Base-by-base conservation (phyloP, 2,329 filamentous ascomycete species). In the Stylonectria norvegica region DNA sequence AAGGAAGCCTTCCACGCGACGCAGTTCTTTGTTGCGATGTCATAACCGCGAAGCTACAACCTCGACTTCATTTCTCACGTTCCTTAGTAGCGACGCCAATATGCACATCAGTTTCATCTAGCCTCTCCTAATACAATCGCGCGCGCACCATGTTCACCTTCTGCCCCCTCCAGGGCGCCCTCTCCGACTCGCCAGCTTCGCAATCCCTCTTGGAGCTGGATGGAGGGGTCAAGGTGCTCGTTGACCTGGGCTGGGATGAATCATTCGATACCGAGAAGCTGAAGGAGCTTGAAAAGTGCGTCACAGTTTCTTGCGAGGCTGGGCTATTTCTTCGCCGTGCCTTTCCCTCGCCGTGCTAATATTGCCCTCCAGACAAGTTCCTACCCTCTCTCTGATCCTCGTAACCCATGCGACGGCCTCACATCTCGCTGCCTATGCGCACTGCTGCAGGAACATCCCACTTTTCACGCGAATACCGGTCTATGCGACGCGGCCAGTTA, bases 171-270 rank as follows among this genome's bases (percentile, higher is more conserved):
- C 83, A 95, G 55, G 93, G 93, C 62, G 91, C 93, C 46, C 88
- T 94, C 59, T 90, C 88, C 36, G 80, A 86, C 52, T 93, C 89
- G 33, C 75, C 83, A 43, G 90, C 91, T 30, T 94, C 89, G 49
- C 89, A 96, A 64, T 97, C 93, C n/a, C 79, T 98, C 23, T 73
- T 98, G 34, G 91, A 97, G 71, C 85, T 98, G 40, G 93, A 98
- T 70, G 91, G 91, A 50, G 93, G 91, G 43, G 85, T 98, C 68
- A 97, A 97, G 66, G 81, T 98, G 37, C 77, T 98, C 38, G 81
- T 98, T 25, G 91, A 96, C 61, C 84, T 96, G 31, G 93, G 93
- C 45, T 98, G 93, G 93, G 90, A 97, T 62, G 89, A 95, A 62
- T 78, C 79, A 2, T 97, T 98, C 62, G 86, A 95, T 60, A 79